Evolutionary conservation across 2,329 filamentous ascomycete genomes (phyloP), one percentile per base, ranked within the genome.

Genomic region (Keithomyces neogunnii): DNA sequence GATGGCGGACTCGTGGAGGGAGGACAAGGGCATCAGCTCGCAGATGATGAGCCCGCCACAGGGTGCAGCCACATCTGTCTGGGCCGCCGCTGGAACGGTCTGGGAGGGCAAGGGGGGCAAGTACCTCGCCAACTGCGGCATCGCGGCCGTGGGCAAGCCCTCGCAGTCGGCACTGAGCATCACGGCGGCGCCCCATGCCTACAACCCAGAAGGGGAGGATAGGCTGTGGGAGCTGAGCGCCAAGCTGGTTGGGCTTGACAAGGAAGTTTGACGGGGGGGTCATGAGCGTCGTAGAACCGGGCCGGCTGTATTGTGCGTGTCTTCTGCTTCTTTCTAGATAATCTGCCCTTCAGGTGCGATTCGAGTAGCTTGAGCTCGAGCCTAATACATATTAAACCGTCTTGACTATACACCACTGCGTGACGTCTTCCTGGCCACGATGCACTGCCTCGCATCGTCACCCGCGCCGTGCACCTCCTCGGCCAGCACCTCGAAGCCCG

Each of bases 11-110:
- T 29, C 40, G 40, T 30, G 40, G 28, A 42, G 5, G 50, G 63
- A 30, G 7, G 40, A 44, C 13, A 28, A 29, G 5, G 1, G 1
- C 2, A 28, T 30, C 13, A 30, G 8, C 40, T 10, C 40, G 9
- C 40, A 29, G 40, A 44, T 44, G 40, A 30, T 44, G 40, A 44
- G 26, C 28, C 40, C 40, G 5, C 40, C 40, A 1, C 75, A 78
- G 56, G 76, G 75, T 2, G 75, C 75, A 26, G 72, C 75, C 0
- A 77, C 75, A 8, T 66, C 66, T 3, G 65, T 75, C 0, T 74
- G 66, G 63, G 74, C 72, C 0, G 74, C 72, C 0, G 56, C 73
- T 3, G 65, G 59, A 2, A 66, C 62, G 48, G 68, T 67, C 30
- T 71, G 66, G 64, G 71, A 76, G 59, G 69, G 65, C 2, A 71